Evolutionary conservation across 2,329 filamentous ascomycete genomes (phyloP), one percentile per base, ranked within the genome.

Genomic region (Colletotrichum sansevieriae): DNA sequence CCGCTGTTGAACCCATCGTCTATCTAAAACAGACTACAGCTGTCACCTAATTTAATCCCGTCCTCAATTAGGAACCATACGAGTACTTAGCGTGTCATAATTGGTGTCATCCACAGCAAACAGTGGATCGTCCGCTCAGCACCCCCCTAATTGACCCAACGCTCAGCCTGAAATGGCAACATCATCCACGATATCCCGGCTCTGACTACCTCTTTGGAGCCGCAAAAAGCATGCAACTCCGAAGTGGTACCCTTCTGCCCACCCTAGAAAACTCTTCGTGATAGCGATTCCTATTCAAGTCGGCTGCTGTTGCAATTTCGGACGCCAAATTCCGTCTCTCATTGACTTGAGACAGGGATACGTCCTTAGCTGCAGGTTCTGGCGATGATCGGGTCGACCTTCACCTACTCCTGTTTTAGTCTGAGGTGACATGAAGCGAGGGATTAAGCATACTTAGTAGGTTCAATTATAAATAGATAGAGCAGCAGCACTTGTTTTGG

Each of bases 1-100:
- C 20, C 18, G 41, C 4, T 18, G 15, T 7, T 41, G 37, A 33
- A 63, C 33, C 37, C 18, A 22, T 41, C 1, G 54, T 63, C 33
- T 56, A 66, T 41, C 43, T 56, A 49, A 33, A 56, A 63, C 63
- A 62, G 25, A 56, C 57, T 49, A 66, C 39, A 39, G 29, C 39
- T 55, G 41, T 66, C 58, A 62, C 57, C 56, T 47, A 67, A 57
- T 58, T 58, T 29, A 63, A 55, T 5, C 3, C 22, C 18, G 15
- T 25, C 12, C 60, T 20, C 18, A 49, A 67, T 15, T 9, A 49
- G 33, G 46, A 39, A n/a, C 20, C 12, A 18, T 37, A 63, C 25
- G 39, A 56, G 8, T 35, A 47, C 25, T 25, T 11, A 35, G 18
- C 5, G 43, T 6, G 11, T 10, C 13, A 4, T 63, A 11, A 67